Evolutionary conservation across 2,329 filamentous ascomycete species (phyloP).

Genomic region (Calonectria hongkongensis): DNA sequence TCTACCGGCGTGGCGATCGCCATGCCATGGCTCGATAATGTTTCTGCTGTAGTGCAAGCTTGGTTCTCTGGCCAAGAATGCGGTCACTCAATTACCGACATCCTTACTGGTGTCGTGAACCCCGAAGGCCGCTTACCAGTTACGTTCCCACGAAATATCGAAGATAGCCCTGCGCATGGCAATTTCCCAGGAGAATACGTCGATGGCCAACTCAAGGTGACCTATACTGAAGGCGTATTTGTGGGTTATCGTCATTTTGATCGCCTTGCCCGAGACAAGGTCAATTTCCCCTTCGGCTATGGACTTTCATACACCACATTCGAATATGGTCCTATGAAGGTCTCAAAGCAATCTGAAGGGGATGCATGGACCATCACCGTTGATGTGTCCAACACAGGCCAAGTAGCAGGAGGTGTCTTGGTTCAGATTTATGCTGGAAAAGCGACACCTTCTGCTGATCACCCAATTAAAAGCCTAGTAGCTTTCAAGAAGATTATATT

Average conservation of each 20-base stretch:
- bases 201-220: constrained; percentile 69
- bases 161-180: constrained; percentile 78
- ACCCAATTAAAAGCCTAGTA: constrained; percentile 51
- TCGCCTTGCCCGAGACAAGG: constrained; percentile 57
- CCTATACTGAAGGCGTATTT: constrained; percentile 81
- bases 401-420: constrained; percentile 67
- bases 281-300: constrained; percentile 43
- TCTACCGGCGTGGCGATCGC: constrained; percentile 77
- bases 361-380: constrained; percentile 62
- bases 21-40: constrained; percentile 72
- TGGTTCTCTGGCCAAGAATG: constrained; percentile 83
- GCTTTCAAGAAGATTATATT: constrained; percentile 53
- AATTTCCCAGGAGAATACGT: constrained; percentile 71
- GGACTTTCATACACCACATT: constrained; percentile 43
- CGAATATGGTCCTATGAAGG: constrained; percentile 54
- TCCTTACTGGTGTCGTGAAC: constrained; percentile 77
- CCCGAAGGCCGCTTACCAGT: constrained; percentile 79
- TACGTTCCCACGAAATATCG: constrained; percentile 74
- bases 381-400: constrained; percentile 74
- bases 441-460: constrained; percentile 13
- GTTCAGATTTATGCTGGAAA: constrained; percentile 71
- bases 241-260: constrained; percentile 82
- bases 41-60: constrained; percentile 77
- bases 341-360: constrained; percentile 31
- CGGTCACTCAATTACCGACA: constrained; percentile 79